Evolutionary conservation across 805 yeast genomes (phyloP), one percentile per base, ranked within the genome.

Genomic region (Danielia oregonensis): DNA sequence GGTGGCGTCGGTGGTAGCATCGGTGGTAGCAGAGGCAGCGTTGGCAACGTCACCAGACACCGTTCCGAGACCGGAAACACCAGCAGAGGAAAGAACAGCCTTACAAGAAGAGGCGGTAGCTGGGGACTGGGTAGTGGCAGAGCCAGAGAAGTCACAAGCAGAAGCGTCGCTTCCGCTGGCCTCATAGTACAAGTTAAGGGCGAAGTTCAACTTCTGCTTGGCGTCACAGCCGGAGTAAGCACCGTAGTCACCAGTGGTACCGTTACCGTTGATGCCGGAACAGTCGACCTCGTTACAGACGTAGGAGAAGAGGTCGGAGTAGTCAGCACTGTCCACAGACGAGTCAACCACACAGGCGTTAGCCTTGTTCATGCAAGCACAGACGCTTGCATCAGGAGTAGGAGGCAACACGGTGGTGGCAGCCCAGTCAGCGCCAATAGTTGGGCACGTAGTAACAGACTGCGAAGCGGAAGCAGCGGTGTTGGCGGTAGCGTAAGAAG

Each of bases 81-180:
- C 94, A 48, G 89, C 88, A 47, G 79, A 73, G 15, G 63, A 58
- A 46, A 86, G 56, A 47, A 70, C 65, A 32, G 83, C 66, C 13
- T 77, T 49, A 65, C 88, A 82, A 12, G 72, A 55, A 26, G 76
- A 63, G 28, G 71, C 74, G 24, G 79, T 70, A 29, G 75, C 46
- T 24, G 74, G 75, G 36, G 63, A 62, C 38, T 55, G 44, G 49
- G 79, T 46, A 28, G 65, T 33, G 35, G 69, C 72, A 36, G 66
- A 57, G 30, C 72, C 91, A 42, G 66, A 62, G 61, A 83, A 83
- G 58, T 75, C 77, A 71, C 89, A 82, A 32, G 83, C 84, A 35
- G 70, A 58, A 2, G 58, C 36, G 31, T 48, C 43, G 31, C 55
- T 55, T 43, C 63, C 66, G 40, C 79, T 71, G 25, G 61, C 63